phyloP scores from a whole-genome alignment of 768 basidiomycete genomes.

The Asterophora lycoperdoides region DNA sequence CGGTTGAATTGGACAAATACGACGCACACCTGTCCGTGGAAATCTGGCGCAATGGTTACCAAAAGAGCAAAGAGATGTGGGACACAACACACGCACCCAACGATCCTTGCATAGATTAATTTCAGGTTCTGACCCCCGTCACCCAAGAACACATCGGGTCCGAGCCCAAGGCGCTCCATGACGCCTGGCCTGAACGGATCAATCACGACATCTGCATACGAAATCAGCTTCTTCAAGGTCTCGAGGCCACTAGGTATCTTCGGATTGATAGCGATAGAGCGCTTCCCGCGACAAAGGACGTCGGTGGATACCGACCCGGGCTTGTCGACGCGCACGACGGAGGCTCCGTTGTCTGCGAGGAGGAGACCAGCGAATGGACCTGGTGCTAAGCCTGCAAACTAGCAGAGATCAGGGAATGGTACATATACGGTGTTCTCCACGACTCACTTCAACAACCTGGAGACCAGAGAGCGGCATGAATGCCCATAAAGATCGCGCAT shows the following conservation, averaged over 20 bases:
- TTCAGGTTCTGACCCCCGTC: constrained; percentile 53
- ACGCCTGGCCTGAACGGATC: constrained; percentile 85
- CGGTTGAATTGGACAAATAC: not conserved
- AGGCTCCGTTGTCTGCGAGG: constrained; percentile 76
- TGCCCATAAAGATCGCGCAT: not conserved
- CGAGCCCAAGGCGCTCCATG: constrained; percentile 71
- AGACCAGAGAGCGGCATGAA: constrained; percentile 20
- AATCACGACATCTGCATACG: constrained; percentile 72
- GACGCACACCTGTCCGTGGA: constrained; percentile 47
- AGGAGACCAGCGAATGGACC: constrained; percentile 77
- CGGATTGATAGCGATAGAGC: constrained; percentile 66
- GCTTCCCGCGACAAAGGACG: constrained; percentile 66
- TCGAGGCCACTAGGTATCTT: constrained; percentile 58
- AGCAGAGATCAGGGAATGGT: not conserved
- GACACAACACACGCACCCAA: constrained; percentile 46
- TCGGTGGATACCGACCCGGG: constrained; percentile 44
- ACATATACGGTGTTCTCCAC: too few species aligned
- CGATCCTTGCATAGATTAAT: constrained; percentile 71
- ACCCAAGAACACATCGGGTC: constrained; percentile 70
- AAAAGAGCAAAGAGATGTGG: not conserved
- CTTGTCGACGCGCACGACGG: constrained; percentile 70
- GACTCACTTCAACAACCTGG: constrained; percentile 23
- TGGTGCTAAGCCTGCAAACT: constrained; percentile 84
- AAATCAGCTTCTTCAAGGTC: constrained; percentile 53
- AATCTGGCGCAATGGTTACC: constrained; percentile 36